phyloP scores from a whole-genome alignment of 1,284 basidiomycete genomes.

The Gomphus bonarii region DNA sequence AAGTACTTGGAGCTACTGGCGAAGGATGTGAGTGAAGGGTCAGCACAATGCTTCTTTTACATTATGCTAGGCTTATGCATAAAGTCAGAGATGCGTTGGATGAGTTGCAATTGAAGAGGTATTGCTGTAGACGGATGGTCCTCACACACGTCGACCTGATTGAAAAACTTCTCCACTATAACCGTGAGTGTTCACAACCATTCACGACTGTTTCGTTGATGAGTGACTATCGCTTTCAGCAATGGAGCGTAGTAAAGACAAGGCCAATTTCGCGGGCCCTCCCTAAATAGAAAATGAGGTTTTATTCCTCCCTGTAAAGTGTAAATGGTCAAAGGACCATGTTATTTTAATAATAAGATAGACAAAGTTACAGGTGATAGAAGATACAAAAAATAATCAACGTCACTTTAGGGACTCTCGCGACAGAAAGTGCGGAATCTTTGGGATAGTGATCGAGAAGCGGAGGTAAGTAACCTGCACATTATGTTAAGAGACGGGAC shows the following conservation, averaged over 20 bases:
- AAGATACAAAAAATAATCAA: too few relatives aligned
- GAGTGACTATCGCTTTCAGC: slow-evolving; percentile 10
- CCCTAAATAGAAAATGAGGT: not conserved
- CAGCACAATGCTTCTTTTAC: slow-evolving; percentile 20
- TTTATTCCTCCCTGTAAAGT: not conserved
- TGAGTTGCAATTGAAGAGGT: slow-evolving; percentile 83
- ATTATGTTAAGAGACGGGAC: too few relatives aligned
- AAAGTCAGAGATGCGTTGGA: slow-evolving; percentile 80
- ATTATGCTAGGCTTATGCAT: not conserved
- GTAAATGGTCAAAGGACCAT: too few relatives aligned
- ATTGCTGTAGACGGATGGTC: slow-evolving; percentile 97
- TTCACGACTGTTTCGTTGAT: not conserved
- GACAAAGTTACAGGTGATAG: too few relatives aligned
- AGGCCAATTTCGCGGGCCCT: not conserved
- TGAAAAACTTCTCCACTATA: slow-evolving; percentile 92
- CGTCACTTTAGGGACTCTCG: too few relatives aligned
- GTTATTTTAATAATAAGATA: slow-evolving; percentile 22
- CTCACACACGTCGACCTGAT: slow-evolving; percentile 96
- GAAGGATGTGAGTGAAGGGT: slow-evolving; percentile 81
- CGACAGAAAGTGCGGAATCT: too few relatives aligned
- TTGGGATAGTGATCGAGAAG: too few relatives aligned
- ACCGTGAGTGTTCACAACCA: slow-evolving; percentile 53
- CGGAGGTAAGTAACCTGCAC: not conserved
- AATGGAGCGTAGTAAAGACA: slow-evolving; percentile 21
- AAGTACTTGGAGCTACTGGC: slow-evolving; percentile 73